Evolutionary conservation across 164 flowering plant genomes (phyloP).

Genomic region (Berberis thunbergii): DNA sequence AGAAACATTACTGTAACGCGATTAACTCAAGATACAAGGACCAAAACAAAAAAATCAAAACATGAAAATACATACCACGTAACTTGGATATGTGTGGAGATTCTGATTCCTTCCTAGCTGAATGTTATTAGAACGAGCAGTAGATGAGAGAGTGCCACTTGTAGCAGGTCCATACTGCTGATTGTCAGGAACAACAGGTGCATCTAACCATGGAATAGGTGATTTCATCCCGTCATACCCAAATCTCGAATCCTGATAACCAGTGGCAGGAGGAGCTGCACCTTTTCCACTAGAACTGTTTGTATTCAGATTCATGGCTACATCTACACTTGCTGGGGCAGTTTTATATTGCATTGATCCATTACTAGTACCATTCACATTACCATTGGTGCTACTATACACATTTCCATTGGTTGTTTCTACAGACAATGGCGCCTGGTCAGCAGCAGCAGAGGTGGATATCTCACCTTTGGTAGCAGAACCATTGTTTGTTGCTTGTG

Average conservation of each 20-base stretch:
- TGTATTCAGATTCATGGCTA: conserved; percentile 5
- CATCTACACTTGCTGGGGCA: conserved; percentile 22
- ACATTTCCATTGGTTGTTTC: conserved; percentile 32
- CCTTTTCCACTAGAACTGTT: conserved; percentile 26
- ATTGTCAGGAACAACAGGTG: conserved; percentile 30
- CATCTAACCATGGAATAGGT: conserved; percentile 35
- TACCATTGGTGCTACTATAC: conserved; percentile 8
- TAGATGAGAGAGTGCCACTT: conserved; percentile 17
- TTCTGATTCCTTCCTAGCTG: conserved; percentile 42
- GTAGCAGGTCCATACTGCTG: conserved; percentile 25
- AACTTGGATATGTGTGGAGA: conserved; percentile 29
- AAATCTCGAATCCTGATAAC: conserved; percentile 52
- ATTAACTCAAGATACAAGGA: not conserved
- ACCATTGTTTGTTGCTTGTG: conserved; percentile 22
- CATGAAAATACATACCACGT: conserved; percentile 29
- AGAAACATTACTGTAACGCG: not conserved
- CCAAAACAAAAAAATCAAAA: not conserved
- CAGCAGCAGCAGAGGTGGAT: conserved; percentile 33
- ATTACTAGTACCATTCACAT: conserved; percentile 29
- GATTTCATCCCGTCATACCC: conserved; percentile 36
- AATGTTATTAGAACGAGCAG: conserved; percentile 23
- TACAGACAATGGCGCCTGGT: conserved; percentile 39
- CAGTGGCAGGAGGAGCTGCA: conserved; percentile 28
- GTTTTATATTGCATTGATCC: conserved; percentile 29
- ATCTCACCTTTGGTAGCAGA: conserved; percentile 28